A percentile compares a stretch with the other conserved stretches of the same genome.
These are phyloP conservation scores for Epichloe sp. DNA, from an alignment of 2,329 filamentous ascomycete species.

Conservation along the genomic window DNA sequence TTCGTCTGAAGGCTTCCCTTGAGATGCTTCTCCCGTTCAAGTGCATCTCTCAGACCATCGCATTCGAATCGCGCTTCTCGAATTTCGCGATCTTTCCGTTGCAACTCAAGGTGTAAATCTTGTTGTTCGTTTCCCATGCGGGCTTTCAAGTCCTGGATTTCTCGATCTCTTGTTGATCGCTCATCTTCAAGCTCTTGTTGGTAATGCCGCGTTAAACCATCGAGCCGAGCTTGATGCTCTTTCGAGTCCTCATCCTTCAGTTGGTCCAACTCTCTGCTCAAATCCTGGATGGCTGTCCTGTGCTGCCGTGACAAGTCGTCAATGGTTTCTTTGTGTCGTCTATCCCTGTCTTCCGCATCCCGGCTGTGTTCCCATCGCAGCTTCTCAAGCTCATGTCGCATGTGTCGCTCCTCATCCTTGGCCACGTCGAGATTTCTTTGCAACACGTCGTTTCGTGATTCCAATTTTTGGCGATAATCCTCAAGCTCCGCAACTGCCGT, in stretches of 20 bases:
- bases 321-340: constrained; percentile 21
- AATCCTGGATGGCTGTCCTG: constrained; percentile 18
- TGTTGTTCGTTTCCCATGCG: constrained; percentile 38
- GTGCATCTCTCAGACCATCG: constrained; percentile 33
- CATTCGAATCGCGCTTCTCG: constrained; percentile 31
- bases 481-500: constrained; percentile 35
- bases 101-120: constrained; percentile 32
- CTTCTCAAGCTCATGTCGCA: constrained; percentile 24
- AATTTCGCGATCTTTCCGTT: constrained; percentile 41
- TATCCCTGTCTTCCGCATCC: constrained; percentile 41
- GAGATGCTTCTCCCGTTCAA: constrained; percentile 50
- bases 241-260: constrained; percentile 34
- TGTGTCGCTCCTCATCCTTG: constrained; percentile 22
- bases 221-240: constrained; percentile 55
- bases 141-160: constrained; percentile 50
- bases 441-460: constrained; percentile 34
- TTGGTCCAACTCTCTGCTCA: constrained; percentile 32
- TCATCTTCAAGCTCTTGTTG: constrained; percentile 56
- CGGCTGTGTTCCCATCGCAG: constrained; percentile 22
- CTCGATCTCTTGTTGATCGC: constrained; percentile 40
- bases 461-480: constrained; percentile 30
- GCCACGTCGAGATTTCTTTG: constrained; percentile 48
- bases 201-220: constrained; percentile 48
- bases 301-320: constrained; percentile 25
- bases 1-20: constrained; percentile 40